These are phyloP conservation scores for Trapa bicornis DNA, from an alignment of 345 rosid genomes.

Conservation along the genomic window DNA sequence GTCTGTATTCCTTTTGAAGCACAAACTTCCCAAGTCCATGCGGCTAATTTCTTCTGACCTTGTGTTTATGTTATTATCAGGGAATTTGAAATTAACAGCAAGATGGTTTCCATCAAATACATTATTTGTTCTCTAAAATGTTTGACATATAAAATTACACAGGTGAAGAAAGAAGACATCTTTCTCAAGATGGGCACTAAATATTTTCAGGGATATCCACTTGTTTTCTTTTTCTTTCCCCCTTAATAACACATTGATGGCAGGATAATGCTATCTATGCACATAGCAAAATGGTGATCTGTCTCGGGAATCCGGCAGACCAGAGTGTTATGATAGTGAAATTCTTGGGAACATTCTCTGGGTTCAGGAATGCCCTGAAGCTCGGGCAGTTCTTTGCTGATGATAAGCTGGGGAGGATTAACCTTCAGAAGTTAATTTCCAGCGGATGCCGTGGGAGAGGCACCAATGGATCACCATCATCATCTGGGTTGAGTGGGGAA, in stretches of 20 bases:
- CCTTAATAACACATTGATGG: not conserved
- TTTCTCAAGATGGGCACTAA: too few relatives aligned
- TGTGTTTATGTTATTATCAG: too few relatives aligned
- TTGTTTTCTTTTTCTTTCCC: not conserved
- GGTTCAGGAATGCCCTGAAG: conserved; percentile 34
- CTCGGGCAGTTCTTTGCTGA: conserved; percentile 30
- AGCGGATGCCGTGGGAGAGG: conserved; percentile 2
- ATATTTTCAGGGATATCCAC: not conserved
- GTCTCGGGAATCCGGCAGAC: conserved; percentile 43
- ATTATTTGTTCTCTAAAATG: not conserved
- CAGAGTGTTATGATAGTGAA: conserved; percentile 41
- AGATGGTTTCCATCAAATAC: not conserved
- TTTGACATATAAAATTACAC: too few relatives aligned
- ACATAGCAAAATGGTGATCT: conserved; percentile 36
- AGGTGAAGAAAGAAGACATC: too few relatives aligned
- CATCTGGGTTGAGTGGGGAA: conserved; percentile 17
- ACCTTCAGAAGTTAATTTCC: conserved; percentile 19
- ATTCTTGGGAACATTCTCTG: conserved; percentile 38
- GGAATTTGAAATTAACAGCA: not conserved
- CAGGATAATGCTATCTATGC: conserved; percentile 36
- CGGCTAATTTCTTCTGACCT: not conserved
- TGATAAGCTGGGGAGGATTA: conserved; percentile 30
- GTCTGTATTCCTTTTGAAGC: not conserved
- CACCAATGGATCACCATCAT: not conserved
- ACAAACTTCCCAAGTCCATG: not conserved